These are phyloP conservation scores for Hypoxylon sp. DNA, from an alignment of 2,329 filamentous ascomycete species.

Conservation along the genomic window DNA sequence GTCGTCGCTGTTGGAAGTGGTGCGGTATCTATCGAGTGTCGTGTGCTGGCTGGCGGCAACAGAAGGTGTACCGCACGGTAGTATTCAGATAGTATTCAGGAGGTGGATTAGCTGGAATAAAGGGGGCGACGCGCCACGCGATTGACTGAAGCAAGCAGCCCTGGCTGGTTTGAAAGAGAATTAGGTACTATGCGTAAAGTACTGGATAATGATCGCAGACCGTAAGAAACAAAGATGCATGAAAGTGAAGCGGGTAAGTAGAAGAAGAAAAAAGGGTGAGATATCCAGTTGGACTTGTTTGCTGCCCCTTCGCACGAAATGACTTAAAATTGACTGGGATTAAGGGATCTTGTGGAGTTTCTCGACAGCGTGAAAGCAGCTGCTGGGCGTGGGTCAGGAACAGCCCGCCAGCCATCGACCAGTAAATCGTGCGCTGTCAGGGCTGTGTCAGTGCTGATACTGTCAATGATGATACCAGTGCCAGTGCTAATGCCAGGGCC, in stretches of 20 bases:
- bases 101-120: conserved; percentile 8
- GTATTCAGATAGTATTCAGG: conserved; percentile 19
- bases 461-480: too few relatives aligned
- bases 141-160: conserved; percentile 3
- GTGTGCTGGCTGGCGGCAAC: conserved; percentile 3
- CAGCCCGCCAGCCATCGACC: background rate
- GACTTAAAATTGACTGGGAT: conserved; percentile 31
- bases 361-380: conserved; percentile 9
- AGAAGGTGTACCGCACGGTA: background rate
- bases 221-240: conserved; percentile 23
- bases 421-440: conserved; percentile 3
- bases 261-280: conserved; percentile 17
- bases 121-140: conserved; percentile 24
- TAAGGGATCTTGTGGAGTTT: conserved; percentile 23
- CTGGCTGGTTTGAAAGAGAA: conserved; percentile 6
- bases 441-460: too few relatives aligned
- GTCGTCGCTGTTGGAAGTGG: conserved; percentile 10
- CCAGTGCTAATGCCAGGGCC: conserved; percentile 28
- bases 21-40: conserved; percentile 23
- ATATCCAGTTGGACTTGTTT: conserved; percentile 30
- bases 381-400: conserved; percentile 14
- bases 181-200: conserved; percentile 13
- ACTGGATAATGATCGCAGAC: conserved; percentile 32
- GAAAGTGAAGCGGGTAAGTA: conserved; percentile 15
- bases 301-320: conserved; percentile 34